Evolutionary conservation across 805 yeast genomes (phyloP).

Genomic region (Zygotorulaspora chibaensis): DNA sequence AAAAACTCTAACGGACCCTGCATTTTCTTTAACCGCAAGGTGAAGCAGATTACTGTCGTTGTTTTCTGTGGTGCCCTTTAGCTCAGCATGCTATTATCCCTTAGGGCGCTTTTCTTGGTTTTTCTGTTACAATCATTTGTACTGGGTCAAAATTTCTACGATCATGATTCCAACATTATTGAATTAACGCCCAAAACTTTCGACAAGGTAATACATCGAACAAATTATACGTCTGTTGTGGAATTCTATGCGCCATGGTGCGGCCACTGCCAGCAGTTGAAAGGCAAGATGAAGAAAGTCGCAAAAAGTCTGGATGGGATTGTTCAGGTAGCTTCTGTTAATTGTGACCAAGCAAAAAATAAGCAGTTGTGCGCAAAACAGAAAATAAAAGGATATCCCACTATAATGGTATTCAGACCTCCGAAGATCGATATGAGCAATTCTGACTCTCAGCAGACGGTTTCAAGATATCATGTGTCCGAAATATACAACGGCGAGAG

Average conservation of each 20-base stretch:
- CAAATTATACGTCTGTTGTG: constrained; percentile 77
- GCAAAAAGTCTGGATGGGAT: constrained; percentile 55
- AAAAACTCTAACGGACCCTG: too few relatives aligned
- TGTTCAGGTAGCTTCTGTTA: constrained; percentile 72
- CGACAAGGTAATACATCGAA: constrained; percentile 56
- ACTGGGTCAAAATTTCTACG: constrained; percentile 30
- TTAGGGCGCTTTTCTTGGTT: constrained; percentile 2
- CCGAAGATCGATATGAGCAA: constrained; percentile 48
- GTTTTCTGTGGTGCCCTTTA: too few relatives aligned
- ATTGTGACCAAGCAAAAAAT: constrained; percentile 72
- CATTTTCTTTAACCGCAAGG: too few relatives aligned
- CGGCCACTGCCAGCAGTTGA: constrained; percentile 79
- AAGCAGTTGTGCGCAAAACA: constrained; percentile 64
- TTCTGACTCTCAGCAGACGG: constrained; percentile 14
- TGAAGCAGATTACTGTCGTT: too few relatives aligned
- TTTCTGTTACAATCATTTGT: constrained; percentile 6
- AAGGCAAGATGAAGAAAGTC: constrained; percentile 58
- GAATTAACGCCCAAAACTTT: constrained; percentile 58
- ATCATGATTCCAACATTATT: constrained; percentile 39
- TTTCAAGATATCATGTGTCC: constrained; percentile 40
- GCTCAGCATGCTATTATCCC: constrained; percentile 6
- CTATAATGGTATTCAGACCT: constrained; percentile 77
- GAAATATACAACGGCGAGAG: constrained; percentile 64
- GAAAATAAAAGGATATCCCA: constrained; percentile 76
- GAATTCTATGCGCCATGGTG: constrained; percentile 98